phyloP scores from a whole-genome alignment of 2,329 filamentous ascomycete species.

The Arachnomyces sp. region DNA sequence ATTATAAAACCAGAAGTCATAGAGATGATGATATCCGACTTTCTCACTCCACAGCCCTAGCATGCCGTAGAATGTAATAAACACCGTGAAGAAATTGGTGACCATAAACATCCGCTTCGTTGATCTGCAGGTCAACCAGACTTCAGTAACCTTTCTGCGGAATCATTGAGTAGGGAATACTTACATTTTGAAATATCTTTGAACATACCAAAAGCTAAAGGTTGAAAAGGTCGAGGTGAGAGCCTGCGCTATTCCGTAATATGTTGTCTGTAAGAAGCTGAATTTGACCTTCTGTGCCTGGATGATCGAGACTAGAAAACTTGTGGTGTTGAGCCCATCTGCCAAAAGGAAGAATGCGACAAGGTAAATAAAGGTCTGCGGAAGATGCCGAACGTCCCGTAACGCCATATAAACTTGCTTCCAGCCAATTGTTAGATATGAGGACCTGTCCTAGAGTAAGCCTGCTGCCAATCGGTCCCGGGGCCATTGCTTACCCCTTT shows the following conservation, averaged over 20 bases:
- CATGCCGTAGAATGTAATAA: slow-evolving; percentile 38
- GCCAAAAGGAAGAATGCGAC: slow-evolving; percentile 36
- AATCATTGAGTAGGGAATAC: too few species aligned
- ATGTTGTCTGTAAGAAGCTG: slow-evolving; percentile 35
- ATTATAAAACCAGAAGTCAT: slow-evolving; percentile 38
- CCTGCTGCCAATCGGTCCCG: too few species aligned
- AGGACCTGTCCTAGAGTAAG: slow-evolving; percentile 11
- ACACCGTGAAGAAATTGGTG: slow-evolving; percentile 33
- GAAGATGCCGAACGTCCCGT: slow-evolving; percentile 29
- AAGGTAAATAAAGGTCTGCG: slow-evolving; percentile 36
- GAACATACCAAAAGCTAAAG: slow-evolving; percentile 37
- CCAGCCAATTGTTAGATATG: slow-evolving; percentile 33
- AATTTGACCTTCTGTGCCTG: slow-evolving; percentile 34
- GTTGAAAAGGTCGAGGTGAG: slow-evolving; percentile 31
- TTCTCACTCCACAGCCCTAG: slow-evolving; percentile 31
- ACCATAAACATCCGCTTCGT: slow-evolving; percentile 37
- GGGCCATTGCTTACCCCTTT: slow-evolving; percentile 19
- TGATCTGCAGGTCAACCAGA: too few species aligned
- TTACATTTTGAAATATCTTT: slow-evolving; percentile 32
- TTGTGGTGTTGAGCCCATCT: slow-evolving; percentile 35
- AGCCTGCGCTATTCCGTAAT: slow-evolving; percentile 34
- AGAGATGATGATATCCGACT: slow-evolving; percentile 33
- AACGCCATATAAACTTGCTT: slow-evolving; percentile 35
- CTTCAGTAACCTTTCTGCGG: too few species aligned
- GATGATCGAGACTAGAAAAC: slow-evolving; percentile 31